Percentiles rank a stretch among this genome's conserved stretches.
Conservation (phyloP, 2,329 filamentous ascomycete genomes). For the Gremmenia infestans region DNA sequence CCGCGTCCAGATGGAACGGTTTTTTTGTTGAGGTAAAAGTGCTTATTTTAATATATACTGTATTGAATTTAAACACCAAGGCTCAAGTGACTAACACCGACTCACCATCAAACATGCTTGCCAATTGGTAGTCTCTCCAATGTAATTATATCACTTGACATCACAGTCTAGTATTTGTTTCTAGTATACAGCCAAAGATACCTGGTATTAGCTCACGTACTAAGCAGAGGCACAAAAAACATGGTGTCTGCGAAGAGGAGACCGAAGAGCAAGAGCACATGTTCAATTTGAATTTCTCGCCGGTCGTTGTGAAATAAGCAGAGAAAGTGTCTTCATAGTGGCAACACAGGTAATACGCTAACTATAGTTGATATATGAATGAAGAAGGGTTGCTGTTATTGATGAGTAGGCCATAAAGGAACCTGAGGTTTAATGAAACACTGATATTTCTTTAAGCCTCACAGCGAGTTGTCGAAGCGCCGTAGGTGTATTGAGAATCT, state of each 20-base stretch:
- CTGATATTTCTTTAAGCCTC: neutral
- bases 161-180: neutral
- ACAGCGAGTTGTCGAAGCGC: neutral
- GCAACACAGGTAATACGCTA: constrained; percentile 34
- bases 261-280: constrained; percentile 30
- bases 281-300: constrained; percentile 39
- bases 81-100: too few species aligned
- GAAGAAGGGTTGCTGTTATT: neutral
- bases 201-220: neutral
- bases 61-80: too few species aligned
- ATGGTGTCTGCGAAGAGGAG: constrained; percentile 7
- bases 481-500: neutral
- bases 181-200: constrained; percentile 4
- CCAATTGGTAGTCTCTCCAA: neutral
- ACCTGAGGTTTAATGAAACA: neutral
- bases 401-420: neutral
- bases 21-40: too few species aligned
- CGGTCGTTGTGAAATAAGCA: constrained; percentile 38
- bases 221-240: constrained; percentile 4
- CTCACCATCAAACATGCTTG: neutral
- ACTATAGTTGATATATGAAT: constrained; percentile 2
- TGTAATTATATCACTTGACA: neutral
- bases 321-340: constrained; percentile 38
- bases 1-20: too few species aligned
- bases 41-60: too few species aligned